Evolutionary conservation across 106 monocot species (phyloP).

Genomic region (Acanthochlamys bracteata): DNA sequence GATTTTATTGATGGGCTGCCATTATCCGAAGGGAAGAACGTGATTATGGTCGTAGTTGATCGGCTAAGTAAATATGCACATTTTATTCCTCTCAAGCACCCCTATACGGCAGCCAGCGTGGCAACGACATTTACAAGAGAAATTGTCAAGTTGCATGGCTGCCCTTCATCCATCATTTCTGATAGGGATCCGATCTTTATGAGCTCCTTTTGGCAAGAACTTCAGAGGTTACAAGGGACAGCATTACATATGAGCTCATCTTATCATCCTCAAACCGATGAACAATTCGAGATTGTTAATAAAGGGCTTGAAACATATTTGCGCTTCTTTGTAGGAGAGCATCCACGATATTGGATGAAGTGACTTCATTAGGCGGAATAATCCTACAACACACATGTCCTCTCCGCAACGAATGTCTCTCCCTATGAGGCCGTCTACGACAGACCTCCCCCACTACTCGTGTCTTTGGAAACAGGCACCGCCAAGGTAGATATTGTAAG

Average conservation of each 20-base stretch:
- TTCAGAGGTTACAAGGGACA: not conserved
- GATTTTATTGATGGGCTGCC: constrained; percentile 5
- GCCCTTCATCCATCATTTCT: not conserved
- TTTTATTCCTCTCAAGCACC: not conserved
- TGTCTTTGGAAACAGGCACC: not conserved
- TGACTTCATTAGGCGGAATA: not conserved
- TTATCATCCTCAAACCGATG: not conserved
- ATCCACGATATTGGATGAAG: too few relatives aligned
- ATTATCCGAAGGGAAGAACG: not conserved
- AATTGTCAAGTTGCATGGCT: not conserved
- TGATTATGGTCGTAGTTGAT: constrained; percentile 1
- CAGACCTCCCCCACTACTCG: not conserved
- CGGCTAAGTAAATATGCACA: not conserved
- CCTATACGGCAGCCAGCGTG: not conserved
- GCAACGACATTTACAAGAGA: not conserved
- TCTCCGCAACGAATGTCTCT: too few relatives aligned
- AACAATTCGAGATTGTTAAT: not conserved
- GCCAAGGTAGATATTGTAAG: not conserved
- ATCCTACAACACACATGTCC: not conserved
- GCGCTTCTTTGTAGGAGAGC: not conserved
- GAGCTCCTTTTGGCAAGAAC: not conserved
- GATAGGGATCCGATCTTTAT: not conserved
- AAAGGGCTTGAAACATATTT: not conserved
- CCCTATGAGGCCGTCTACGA: not conserved
- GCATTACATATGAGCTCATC: not conserved